Percentiles rank a stretch among this genome's conserved stretches.
Evolutionary conservation across 2,329 filamentous ascomycete species (phyloP).

Genomic region (Aspergillus udagawae): DNA sequence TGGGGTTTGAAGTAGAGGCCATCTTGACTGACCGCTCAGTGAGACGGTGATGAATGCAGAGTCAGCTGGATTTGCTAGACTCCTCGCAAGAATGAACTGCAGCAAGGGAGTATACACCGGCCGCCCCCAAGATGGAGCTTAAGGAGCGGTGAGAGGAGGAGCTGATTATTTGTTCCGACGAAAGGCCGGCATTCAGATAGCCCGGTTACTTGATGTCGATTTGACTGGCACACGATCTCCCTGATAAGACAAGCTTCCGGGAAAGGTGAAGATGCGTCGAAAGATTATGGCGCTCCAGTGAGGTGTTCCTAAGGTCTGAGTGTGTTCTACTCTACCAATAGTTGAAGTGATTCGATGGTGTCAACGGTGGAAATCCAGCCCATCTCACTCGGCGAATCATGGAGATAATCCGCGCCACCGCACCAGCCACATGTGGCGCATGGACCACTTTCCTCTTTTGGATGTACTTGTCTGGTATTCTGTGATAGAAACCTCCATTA

Average conservation of each 20-base stretch:
- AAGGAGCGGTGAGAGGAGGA: background rate
- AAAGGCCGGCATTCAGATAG: background rate
- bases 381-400: background rate
- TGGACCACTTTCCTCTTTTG: background rate
- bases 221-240: too few relatives aligned
- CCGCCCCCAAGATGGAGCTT: too few relatives aligned
- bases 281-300: background rate
- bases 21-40: background rate
- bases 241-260: too few relatives aligned
- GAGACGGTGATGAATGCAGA: background rate
- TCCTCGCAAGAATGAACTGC: too few relatives aligned
- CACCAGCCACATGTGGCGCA: conserved; percentile 1
- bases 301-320: background rate
- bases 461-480: background rate
- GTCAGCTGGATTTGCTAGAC: too few relatives aligned
- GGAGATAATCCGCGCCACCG: background rate
- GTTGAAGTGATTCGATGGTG: background rate
- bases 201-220: too few relatives aligned
- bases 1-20: conserved; percentile 2
- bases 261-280: too few relatives aligned
- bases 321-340: background rate
- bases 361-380: background rate
- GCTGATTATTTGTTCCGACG: background rate
- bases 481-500: background rate
- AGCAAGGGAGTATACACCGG: too few relatives aligned